Percentiles rank a stretch among this genome's conserved stretches.
Evolutionary conservation across 805 yeast species (phyloP).

Genomic region (Jamesozyma jinghongensis): DNA sequence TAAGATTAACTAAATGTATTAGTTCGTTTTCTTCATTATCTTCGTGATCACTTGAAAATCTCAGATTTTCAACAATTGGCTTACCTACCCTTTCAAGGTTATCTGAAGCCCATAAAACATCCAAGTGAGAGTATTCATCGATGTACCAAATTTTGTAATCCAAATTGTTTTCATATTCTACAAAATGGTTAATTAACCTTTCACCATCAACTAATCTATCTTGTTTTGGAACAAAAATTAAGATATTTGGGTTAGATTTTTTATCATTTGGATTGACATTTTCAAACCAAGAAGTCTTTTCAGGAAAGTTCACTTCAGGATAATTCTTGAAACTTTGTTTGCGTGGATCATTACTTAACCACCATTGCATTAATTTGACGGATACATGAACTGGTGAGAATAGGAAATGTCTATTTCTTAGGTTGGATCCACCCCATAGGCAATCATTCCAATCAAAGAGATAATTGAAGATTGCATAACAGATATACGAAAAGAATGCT

Average conservation of each 20-base stretch:
- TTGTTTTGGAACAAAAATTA: slow-evolving; percentile 58
- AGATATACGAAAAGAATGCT: slow-evolving; percentile 47
- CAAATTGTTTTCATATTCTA: slow-evolving; percentile 39
- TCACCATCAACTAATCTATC: slow-evolving; percentile 80
- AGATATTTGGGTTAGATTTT: slow-evolving; percentile 45
- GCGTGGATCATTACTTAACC: slow-evolving; percentile 47
- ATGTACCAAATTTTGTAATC: slow-evolving; percentile 32
- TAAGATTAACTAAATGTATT: no score
- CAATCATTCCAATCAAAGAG: slow-evolving; percentile 79
- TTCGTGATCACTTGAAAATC: neutral
- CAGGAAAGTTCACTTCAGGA: slow-evolving; percentile 39
- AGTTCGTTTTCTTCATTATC: neutral
- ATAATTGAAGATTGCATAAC: slow-evolving; percentile 77
- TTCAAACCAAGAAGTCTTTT: slow-evolving; percentile 44
- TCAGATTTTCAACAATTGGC: slow-evolving; percentile 33
- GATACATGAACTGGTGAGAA: slow-evolving; percentile 86
- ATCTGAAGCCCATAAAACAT: slow-evolving; percentile 90
- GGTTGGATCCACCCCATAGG: slow-evolving; percentile 56
- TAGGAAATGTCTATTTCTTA: slow-evolving; percentile 66
- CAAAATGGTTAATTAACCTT: slow-evolving; percentile 55
- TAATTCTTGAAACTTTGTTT: slow-evolving; percentile 34
- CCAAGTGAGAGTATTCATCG: slow-evolving; percentile 72
- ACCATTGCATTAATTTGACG: slow-evolving; percentile 81
- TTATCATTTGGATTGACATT: slow-evolving; percentile 3
- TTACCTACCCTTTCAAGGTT: slow-evolving; percentile 55